Evolutionary conservation across 2,329 filamentous ascomycete species (phyloP).

Genomic region (Cryphonectria nitschkei): DNA sequence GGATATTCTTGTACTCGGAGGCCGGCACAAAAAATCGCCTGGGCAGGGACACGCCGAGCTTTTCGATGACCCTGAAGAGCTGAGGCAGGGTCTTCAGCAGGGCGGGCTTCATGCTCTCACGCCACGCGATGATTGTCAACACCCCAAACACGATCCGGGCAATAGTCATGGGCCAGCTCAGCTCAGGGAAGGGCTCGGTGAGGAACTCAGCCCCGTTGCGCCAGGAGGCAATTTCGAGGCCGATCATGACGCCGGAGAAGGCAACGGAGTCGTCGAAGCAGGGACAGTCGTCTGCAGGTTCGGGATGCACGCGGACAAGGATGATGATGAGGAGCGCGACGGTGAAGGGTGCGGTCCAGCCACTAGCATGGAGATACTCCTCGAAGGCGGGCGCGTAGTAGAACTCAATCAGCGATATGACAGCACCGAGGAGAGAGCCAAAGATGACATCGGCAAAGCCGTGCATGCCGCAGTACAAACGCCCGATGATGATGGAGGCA

Average conservation of each 20-base stretch:
- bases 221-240: conserved; percentile 82
- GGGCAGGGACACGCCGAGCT: conserved; percentile 77
- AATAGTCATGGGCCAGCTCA: conserved; percentile 68
- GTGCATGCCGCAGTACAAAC: conserved; percentile 98
- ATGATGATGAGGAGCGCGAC: conserved; percentile 70
- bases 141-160: conserved; percentile 79
- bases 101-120: conserved; percentile 84
- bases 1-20: conserved; percentile 87
- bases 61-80: conserved; percentile 83
- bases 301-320: conserved; percentile 87
- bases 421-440: conserved; percentile 76
- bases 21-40: conserved; percentile 90
- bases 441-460: conserved; percentile 90
- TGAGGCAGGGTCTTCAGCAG: conserved; percentile 80
- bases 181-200: conserved; percentile 43
- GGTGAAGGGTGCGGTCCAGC: conserved; percentile 66
- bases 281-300: conserved; percentile 94
- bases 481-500: conserved; percentile 84
- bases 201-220: conserved; percentile 67
- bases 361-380: conserved; percentile 67
- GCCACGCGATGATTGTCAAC: conserved; percentile 83
- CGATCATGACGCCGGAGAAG: conserved; percentile 88
- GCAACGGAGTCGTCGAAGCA: conserved; percentile 96
- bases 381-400: conserved; percentile 67
- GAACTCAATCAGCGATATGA: conserved; percentile 63